phyloP scores from a whole-genome alignment of 2,329 filamentous ascomycete genomes.

The Dactylellina cionopaga region DNA sequence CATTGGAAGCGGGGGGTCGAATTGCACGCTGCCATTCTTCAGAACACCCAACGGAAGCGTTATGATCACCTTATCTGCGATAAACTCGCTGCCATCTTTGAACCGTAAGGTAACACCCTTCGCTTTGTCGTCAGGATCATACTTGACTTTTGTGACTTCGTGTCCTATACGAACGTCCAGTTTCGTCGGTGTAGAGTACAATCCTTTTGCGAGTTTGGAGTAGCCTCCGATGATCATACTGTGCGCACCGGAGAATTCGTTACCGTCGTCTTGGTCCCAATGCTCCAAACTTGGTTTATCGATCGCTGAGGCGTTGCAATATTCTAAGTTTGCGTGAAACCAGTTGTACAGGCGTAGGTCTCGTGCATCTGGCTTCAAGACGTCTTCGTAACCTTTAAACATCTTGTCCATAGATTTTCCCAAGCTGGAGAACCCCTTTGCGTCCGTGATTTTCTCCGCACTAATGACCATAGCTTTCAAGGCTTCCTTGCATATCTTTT shows the following conservation, averaged over 20 bases:
- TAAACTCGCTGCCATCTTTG: constrained; percentile 69
- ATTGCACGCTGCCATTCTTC: constrained; percentile 82
- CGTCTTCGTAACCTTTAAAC: constrained; percentile 83
- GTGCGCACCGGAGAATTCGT: constrained; percentile 95
- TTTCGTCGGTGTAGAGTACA: constrained; percentile 78
- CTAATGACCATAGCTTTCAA: constrained; percentile 65
- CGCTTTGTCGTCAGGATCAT: constrained; percentile 63
- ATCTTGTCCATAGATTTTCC: constrained; percentile 92
- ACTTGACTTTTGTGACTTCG: constrained; percentile 75
- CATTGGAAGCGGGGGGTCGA: constrained; percentile 85
- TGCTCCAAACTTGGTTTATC: constrained; percentile 85
- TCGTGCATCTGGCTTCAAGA: constrained; percentile 83
- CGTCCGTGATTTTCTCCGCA: constrained; percentile 72
- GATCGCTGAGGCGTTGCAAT: constrained; percentile 92
- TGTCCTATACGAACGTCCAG: constrained; percentile 80
- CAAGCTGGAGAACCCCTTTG: constrained; percentile 74
- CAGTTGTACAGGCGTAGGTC: constrained; percentile 94
- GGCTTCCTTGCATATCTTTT: constrained; percentile 13
- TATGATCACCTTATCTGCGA: constrained; percentile 90
- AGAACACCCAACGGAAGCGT: constrained; percentile 91
- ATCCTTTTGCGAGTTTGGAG: constrained; percentile 86
- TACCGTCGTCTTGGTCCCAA: constrained; percentile 97
- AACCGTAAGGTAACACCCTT: constrained; percentile 53
- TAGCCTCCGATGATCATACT: constrained; percentile 94
- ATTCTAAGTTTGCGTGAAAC: constrained; percentile 98